Percentiles rank a stretch among this genome's conserved stretches.
Conservation (phyloP, 805 yeast genomes). For the Candida sakaeoensis region DNA sequence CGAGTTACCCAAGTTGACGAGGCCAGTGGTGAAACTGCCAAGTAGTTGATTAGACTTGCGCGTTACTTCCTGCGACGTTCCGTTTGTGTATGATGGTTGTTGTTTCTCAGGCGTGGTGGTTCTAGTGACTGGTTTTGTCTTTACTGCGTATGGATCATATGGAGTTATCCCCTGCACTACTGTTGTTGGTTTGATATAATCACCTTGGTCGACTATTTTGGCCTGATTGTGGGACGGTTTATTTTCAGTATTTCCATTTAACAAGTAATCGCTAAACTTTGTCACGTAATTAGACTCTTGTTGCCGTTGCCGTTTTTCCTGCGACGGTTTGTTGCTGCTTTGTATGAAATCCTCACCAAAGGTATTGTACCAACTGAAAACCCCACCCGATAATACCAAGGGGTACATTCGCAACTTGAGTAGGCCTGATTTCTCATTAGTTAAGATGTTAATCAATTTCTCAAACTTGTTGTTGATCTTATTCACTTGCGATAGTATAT, state of each 20-base stretch:
- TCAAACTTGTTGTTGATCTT: constrained; percentile 52
- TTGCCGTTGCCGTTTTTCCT: constrained; percentile 16
- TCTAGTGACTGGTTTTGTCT: background rate
- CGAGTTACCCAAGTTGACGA: constrained; percentile 81
- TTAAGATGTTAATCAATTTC: constrained; percentile 38
- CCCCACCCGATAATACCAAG: constrained; percentile 34
- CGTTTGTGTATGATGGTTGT: too few species aligned
- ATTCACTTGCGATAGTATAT: constrained; percentile 33
- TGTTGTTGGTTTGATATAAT: constrained; percentile 6
- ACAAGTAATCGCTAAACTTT: constrained; percentile 28
- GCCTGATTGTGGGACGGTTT: background rate
- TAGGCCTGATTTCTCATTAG: constrained; percentile 30
- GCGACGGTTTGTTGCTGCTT: constrained; percentile 11
- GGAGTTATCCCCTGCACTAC: background rate
- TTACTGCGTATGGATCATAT: background rate
- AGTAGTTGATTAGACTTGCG: constrained; percentile 21
- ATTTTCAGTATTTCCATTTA: constrained; percentile 21
- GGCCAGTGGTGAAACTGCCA: constrained; percentile 62
- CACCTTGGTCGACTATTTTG: background rate
- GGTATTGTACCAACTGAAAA: constrained; percentile 27
- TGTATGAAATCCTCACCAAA: constrained; percentile 26
- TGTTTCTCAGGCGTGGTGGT: background rate
- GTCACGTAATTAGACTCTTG: constrained; percentile 20
- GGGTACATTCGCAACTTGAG: constrained; percentile 31
- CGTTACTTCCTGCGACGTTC: too few species aligned